Conservation (phyloP, 169 alveolate genomes). For the Perkinsus olseni region DNA sequence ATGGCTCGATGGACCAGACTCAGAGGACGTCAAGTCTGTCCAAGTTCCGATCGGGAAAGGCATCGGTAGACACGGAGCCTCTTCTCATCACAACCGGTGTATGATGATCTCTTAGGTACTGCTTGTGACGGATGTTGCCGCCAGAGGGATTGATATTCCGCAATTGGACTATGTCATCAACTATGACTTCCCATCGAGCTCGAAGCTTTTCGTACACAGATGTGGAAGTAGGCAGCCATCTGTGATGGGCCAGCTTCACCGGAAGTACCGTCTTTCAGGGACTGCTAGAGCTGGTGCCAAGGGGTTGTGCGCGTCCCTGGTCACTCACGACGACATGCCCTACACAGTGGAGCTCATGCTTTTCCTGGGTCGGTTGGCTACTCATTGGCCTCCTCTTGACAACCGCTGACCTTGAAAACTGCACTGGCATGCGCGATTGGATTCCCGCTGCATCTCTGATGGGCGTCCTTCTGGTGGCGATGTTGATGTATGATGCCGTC, state of each 20-base stretch:
- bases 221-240: constrained; percentile 63
- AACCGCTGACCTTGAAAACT: too few species aligned
- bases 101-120: constrained; percentile 33
- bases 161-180: constrained; percentile 78
- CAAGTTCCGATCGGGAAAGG: background rate
- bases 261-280: too few species aligned
- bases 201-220: constrained; percentile 96
- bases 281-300: constrained; percentile 82
- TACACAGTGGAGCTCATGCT: constrained; percentile 50
- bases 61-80: background rate
- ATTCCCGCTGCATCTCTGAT: too few species aligned
- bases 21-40: constrained; percentile 36
- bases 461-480: too few species aligned
- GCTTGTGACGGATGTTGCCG: constrained; percentile 98
- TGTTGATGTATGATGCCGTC: too few species aligned
- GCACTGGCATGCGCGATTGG: too few species aligned
- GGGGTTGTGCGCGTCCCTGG: constrained; percentile 52
- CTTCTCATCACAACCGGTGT: too few species aligned
- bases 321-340: constrained; percentile 50
- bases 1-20: constrained; percentile 79
- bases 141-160: constrained; percentile 97
- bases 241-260: too few species aligned
- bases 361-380: constrained; percentile 42
- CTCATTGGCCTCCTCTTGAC: too few species aligned
- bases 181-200: constrained; percentile 88